These are phyloP conservation scores for Cytospora mali DNA, from an alignment of 2,329 filamentous ascomycete species.

Conservation along the genomic window DNA sequence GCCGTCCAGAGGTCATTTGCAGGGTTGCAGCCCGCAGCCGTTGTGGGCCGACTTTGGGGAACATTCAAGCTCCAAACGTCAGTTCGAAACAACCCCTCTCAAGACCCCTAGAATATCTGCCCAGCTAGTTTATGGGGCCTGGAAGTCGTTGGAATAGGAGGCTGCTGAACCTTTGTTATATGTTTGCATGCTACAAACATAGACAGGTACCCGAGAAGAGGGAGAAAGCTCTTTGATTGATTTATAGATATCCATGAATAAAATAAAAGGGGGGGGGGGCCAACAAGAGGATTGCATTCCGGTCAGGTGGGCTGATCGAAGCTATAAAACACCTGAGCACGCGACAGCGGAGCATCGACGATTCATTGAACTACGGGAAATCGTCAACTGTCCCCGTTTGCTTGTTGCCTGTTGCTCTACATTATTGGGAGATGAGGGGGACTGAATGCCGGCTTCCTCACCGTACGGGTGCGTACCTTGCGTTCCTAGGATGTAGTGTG, in stretches of 20 bases:
- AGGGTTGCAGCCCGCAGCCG: slow-evolving; percentile 6
- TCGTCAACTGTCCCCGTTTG: neutral
- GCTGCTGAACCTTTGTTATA: no score
- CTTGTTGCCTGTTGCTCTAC: no score
- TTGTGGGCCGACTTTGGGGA: slow-evolving; percentile 9
- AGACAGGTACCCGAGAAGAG: no score
- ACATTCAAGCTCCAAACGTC: neutral
- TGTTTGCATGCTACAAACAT: no score
- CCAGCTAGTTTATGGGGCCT: no score
- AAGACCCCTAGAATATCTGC: neutral
- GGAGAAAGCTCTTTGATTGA: no score
- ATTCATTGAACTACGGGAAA: neutral
- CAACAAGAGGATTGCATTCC: neutral
- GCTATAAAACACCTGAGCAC: neutral
- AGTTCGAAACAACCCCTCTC: neutral
- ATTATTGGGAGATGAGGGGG: slow-evolving; percentile 1
- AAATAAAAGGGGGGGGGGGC: no score
- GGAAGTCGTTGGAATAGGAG: no score
- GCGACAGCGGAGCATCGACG: neutral
- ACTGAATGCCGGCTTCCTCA: slow-evolving; percentile 10
- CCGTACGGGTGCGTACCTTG: slow-evolving; percentile 11
- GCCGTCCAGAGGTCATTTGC: neutral
- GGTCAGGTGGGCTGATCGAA: neutral
- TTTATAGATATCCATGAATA: no score
- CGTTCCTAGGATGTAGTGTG: neutral